Conservation (phyloP, 495 filamentous ascomycete species). For the Wilcoxina mikolae region DNA sequence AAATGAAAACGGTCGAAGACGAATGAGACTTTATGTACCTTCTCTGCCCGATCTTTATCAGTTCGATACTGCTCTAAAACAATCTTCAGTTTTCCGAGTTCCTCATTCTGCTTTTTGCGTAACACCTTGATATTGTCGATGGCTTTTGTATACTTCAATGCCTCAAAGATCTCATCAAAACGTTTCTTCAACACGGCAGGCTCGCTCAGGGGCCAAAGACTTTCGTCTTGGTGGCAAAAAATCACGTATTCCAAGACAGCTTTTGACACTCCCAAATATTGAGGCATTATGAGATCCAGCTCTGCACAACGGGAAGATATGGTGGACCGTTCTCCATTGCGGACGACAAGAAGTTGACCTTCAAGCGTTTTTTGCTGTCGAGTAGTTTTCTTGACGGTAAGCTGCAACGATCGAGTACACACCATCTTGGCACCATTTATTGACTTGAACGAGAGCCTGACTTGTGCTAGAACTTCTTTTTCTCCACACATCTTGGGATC, state of each 20-base stretch:
- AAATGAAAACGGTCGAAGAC: not conserved
- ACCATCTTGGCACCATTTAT: constrained; percentile 64
- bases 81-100: constrained; percentile 53
- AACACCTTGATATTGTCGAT: constrained; percentile 83
- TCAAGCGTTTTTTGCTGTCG: constrained; percentile 66
- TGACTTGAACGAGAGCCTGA: constrained; percentile 72
- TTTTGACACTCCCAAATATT: constrained; percentile 77
- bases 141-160: constrained; percentile 87
- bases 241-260: constrained; percentile 88
- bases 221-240: constrained; percentile 97
- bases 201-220: constrained; percentile 94
- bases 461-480: constrained; percentile 78
- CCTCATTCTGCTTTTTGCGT: constrained; percentile 65
- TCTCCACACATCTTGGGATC: constrained; percentile 80
- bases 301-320: constrained; percentile 67
- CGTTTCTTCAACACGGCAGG: constrained; percentile 69
- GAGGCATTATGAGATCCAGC: constrained; percentile 67
- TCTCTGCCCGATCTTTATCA: constrained; percentile 77
- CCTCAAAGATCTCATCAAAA: constrained; percentile 97
- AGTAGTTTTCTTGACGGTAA: constrained; percentile 69
- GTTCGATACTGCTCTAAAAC: constrained; percentile 60
- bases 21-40: constrained; percentile 25
- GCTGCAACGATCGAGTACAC: constrained; percentile 62
- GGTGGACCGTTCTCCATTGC: constrained; percentile 61
- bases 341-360: constrained; percentile 53